Conservation (phyloP, 306 rosid genomes). For the Rosa rugosa region DNA sequence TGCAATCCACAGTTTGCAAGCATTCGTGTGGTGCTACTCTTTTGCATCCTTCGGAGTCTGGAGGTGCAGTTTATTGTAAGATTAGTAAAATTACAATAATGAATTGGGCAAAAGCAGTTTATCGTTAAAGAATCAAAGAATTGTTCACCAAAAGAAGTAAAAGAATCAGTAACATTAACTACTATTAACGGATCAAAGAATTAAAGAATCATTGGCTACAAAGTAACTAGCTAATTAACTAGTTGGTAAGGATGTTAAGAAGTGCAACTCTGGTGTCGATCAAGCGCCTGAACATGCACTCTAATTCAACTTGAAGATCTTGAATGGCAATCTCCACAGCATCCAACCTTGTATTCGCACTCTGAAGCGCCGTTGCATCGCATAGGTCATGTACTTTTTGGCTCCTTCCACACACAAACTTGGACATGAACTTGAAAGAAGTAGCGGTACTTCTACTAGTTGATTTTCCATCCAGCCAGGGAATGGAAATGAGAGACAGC, state of each 20-base stretch:
- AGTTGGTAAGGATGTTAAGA: constrained; percentile 51
- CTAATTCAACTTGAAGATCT: constrained; percentile 55
- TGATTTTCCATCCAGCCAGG: constrained; percentile 47
- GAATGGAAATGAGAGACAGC: constrained; percentile 46
- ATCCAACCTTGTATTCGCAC: constrained; percentile 49
- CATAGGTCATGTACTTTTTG: constrained; percentile 26
- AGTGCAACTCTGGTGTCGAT: constrained; percentile 63
- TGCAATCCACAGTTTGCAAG: background rate
- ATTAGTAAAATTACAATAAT: background rate
- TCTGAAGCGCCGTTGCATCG: constrained; percentile 49
- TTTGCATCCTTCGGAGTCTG: background rate
- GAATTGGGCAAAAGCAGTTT: background rate
- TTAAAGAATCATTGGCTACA: constrained; percentile 3
- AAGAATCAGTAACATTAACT: background rate
- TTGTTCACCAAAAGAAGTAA: background rate
- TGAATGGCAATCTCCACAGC: constrained; percentile 55
- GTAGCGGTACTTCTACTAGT: constrained; percentile 13
- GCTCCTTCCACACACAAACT: constrained; percentile 26
- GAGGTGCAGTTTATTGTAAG: background rate
- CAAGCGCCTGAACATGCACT: constrained; percentile 62
- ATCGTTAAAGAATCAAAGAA: background rate
- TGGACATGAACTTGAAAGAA: constrained; percentile 29
- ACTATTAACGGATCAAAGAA: background rate
- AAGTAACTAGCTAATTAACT: background rate
- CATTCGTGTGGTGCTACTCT: background rate